Evolutionary conservation across 306 rosid species (phyloP).

Genomic region (Cucurbita moschata): DNA sequence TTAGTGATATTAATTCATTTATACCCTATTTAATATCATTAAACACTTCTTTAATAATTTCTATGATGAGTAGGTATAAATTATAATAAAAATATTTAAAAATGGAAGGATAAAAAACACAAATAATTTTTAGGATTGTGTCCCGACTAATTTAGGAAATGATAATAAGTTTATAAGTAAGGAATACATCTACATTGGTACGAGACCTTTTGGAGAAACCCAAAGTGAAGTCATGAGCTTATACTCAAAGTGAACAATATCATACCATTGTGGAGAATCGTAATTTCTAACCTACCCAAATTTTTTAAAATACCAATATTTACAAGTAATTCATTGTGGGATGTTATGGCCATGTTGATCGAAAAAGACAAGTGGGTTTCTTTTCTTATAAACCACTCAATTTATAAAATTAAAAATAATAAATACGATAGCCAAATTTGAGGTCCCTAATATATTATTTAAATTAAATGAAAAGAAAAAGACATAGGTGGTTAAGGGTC

Average conservation of each 20-base stretch:
- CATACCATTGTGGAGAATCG: no score
- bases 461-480: no score
- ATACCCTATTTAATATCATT: no score
- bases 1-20: not conserved
- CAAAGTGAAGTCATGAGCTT: no score
- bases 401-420: not conserved
- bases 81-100: no score
- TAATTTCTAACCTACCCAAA: not conserved
- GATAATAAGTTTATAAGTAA: no score
- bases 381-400: conserved; percentile 2
- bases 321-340: not conserved
- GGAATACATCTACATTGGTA: no score
- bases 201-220: no score
- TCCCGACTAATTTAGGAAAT: no score
- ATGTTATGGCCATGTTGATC: not conserved
- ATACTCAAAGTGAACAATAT: no score
- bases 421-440: not conserved
- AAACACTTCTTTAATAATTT: not conserved
- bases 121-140: not conserved
- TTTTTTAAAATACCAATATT: not conserved
- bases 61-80: not conserved
- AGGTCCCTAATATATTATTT: not conserved
- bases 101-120: no score
- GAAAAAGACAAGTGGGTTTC: not conserved
- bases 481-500: not conserved